Conservation (phyloP, 257 asterid genomes). For the Galeopsis tetrahit region DNA sequence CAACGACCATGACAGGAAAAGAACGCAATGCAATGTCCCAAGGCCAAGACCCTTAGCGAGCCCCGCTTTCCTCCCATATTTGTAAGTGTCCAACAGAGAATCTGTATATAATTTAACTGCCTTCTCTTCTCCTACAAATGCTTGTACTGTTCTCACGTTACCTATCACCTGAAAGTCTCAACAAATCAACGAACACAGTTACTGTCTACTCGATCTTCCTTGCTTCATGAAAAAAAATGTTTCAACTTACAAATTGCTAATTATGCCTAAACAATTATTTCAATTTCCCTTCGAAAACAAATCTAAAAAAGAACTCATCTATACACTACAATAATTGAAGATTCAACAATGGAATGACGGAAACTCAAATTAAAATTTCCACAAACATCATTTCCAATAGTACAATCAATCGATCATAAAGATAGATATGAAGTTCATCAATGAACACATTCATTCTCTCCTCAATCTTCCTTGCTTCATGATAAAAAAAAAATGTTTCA, state of each 20-base stretch:
- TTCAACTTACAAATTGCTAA: conserved; percentile 3
- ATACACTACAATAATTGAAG: neutral
- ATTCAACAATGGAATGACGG: neutral
- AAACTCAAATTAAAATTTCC: neutral
- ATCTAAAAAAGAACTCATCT: neutral
- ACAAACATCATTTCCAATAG: neutral
- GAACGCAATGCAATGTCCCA: conserved; percentile 88
- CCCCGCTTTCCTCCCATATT: conserved; percentile 85
- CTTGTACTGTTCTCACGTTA: conserved; percentile 93
- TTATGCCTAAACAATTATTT: neutral
- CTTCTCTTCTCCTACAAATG: conserved; percentile 90
- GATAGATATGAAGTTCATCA: neutral
- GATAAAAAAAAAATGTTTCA: neutral
- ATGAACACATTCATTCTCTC: neutral
- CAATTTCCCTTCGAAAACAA: neutral
- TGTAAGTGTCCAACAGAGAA: conserved; percentile 70
- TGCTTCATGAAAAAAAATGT: neutral
- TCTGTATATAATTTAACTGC: conserved; percentile 68
- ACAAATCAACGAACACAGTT: neutral
- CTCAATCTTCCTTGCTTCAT: neutral
- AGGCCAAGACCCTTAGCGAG: conserved; percentile 95
- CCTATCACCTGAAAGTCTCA: conserved; percentile 67
- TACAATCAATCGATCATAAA: neutral
- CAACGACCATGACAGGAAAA: conserved; percentile 93
- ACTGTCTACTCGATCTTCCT: neutral